These are phyloP conservation scores for Apiotrichum porosum DNA, from an alignment of 1,284 basidiomycete genomes.

Conservation along the genomic window DNA sequence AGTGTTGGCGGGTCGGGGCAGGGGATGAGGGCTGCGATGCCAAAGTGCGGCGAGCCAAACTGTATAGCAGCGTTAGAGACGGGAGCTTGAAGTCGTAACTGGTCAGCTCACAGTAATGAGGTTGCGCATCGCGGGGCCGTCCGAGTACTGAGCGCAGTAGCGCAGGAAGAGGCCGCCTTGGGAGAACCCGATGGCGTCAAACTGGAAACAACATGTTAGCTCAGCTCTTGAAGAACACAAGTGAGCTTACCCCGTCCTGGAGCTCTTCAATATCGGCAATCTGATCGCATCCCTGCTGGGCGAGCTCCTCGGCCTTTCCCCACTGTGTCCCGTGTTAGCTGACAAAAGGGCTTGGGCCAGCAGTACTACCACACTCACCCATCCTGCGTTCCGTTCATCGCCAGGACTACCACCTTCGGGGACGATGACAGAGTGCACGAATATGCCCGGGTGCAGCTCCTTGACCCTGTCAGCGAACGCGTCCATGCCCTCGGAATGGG, in stretches of 20 bases:
- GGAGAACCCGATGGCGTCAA: slow-evolving; percentile 87
- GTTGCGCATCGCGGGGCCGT: slow-evolving; percentile 69
- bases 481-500: slow-evolving; percentile 50
- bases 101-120: slow-evolving; percentile 62
- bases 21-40: slow-evolving; percentile 46
- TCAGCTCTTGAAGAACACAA: not conserved
- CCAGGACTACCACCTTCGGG: slow-evolving; percentile 57
- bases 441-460: slow-evolving; percentile 73
- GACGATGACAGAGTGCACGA: slow-evolving; percentile 74
- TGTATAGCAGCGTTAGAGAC: slow-evolving; percentile 15
- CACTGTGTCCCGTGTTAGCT: slow-evolving; percentile 24
- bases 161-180: slow-evolving; percentile 93
- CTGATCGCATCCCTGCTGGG: slow-evolving; percentile 10
- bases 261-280: slow-evolving; percentile 8
- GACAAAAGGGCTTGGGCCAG: no score
- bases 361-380: slow-evolving; percentile 55
- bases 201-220: slow-evolving; percentile 40
- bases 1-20: slow-evolving; percentile 46
- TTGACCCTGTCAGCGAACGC: slow-evolving; percentile 65
- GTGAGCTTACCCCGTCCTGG: not conserved
- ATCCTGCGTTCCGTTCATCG: slow-evolving; percentile 71
- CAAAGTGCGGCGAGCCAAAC: slow-evolving; percentile 52
- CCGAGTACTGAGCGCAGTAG: slow-evolving; percentile 80
- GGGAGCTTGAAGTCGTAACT: not conserved
- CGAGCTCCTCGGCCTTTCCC: slow-evolving; percentile 36